Evolutionary conservation across 306 rosid genomes (phyloP).

Genomic region (Lithocarpus polystachyus): DNA sequence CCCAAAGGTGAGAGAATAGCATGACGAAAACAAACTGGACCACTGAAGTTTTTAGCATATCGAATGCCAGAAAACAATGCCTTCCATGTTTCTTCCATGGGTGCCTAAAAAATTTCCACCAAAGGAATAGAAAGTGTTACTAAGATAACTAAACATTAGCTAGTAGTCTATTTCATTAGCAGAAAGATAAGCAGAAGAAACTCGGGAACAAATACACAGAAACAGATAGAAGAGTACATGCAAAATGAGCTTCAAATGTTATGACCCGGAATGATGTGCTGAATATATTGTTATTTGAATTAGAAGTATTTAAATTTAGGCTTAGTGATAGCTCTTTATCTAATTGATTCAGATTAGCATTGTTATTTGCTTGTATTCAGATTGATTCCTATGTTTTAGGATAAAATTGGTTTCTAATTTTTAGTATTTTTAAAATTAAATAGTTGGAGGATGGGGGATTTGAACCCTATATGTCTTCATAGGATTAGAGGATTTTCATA

Average conservation of each 20-base stretch:
- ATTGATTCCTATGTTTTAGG: too few relatives aligned
- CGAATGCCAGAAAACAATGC: slow-evolving; percentile 76
- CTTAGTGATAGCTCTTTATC: too few relatives aligned
- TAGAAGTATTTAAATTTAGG: too few relatives aligned
- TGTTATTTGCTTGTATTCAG: too few relatives aligned
- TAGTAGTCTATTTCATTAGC: neutral
- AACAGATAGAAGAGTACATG: neutral
- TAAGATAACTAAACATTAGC: slow-evolving; percentile 1
- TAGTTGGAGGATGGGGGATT: too few relatives aligned
- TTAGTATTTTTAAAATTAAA: too few relatives aligned
- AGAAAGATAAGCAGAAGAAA: slow-evolving; percentile 7
- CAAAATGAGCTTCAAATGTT: too few relatives aligned
- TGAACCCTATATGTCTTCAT: too few relatives aligned
- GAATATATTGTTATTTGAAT: too few relatives aligned
- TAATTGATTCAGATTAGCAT: too few relatives aligned
- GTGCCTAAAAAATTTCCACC: slow-evolving; percentile 49
- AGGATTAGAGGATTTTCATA: neutral
- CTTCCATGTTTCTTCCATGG: slow-evolving; percentile 91
- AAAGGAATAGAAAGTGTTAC: slow-evolving; percentile 11
- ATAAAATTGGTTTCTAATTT: too few relatives aligned
- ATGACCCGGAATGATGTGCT: too few relatives aligned
- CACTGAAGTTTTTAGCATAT: slow-evolving; percentile 80
- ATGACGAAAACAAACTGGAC: slow-evolving; percentile 85
- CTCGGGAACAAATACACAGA: neutral
- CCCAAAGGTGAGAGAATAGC: slow-evolving; percentile 86